A percentile compares a stretch with the other conserved stretches of the same genome.
phyloP scores from a whole-genome alignment of 768 basidiomycete genomes.

The Filobasidium wieringae region DNA sequence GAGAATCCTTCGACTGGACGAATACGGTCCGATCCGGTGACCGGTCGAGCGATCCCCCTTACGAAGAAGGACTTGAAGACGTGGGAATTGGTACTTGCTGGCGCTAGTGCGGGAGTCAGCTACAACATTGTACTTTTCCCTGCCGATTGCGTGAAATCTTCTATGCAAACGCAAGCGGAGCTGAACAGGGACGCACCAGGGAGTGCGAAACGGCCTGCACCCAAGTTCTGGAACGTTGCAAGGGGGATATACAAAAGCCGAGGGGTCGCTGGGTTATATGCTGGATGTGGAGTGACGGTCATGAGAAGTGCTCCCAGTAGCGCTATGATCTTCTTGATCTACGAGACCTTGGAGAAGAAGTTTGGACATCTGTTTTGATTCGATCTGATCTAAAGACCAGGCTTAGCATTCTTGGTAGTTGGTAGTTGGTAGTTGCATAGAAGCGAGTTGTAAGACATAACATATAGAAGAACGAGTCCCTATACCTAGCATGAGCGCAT shows the following conservation, averaged over 20 bases:
- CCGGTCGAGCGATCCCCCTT: conserved; percentile 15
- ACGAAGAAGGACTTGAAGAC: conserved; percentile 48
- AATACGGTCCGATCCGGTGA: conserved; percentile 4
- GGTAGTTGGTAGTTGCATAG: no score
- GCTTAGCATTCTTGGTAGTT: no score
- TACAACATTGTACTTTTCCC: conserved; percentile 89
- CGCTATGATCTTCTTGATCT: conserved; percentile 85
- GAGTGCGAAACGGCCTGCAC: conserved; percentile 33
- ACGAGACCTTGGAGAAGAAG: conserved; percentile 56
- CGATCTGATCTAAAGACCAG: no score
- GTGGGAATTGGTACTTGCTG: conserved; percentile 74
- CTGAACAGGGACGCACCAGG: conserved; percentile 34
- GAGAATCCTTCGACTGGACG: background rate
- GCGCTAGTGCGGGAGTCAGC: conserved; percentile 70
- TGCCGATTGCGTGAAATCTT: conserved; percentile 85
- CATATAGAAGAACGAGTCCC: no score
- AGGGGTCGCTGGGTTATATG: conserved; percentile 75
- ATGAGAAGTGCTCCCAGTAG: conserved; percentile 74
- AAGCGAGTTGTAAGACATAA: no score
- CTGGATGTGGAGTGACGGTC: conserved; percentile 84
- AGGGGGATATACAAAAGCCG: conserved; percentile 59
- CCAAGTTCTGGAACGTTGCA: conserved; percentile 45
- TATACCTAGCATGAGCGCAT: no score
- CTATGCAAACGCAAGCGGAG: conserved; percentile 89
- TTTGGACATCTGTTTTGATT: no score